Evolutionary conservation across 495 filamentous ascomycete genomes (phyloP).

Genomic region (Neurospora sp.): DNA sequence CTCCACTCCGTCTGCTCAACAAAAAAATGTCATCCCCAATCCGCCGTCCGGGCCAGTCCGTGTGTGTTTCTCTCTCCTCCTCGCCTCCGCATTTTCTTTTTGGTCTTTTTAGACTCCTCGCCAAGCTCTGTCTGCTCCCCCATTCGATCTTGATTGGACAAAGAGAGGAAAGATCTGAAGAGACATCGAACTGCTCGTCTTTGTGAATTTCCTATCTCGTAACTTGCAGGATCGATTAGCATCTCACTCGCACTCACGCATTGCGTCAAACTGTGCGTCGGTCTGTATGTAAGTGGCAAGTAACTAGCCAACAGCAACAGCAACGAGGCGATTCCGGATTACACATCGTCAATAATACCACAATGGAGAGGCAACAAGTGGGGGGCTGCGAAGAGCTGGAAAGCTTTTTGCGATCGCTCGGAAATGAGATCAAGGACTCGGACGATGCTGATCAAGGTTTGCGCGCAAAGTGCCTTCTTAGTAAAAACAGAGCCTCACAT

Average conservation of each 20-base stretch:
- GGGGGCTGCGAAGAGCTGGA: constrained; percentile 6
- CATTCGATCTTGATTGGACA: neutral
- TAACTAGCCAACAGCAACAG: neutral
- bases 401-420: constrained; percentile 2
- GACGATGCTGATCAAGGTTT: constrained; percentile 11
- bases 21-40: neutral
- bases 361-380: neutral
- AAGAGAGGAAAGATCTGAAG: neutral
- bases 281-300: neutral
- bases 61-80: neutral
- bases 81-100: constrained; percentile 7
- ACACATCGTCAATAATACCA: neutral
- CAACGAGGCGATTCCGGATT: neutral
- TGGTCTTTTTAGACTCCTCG: neutral
- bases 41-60: neutral
- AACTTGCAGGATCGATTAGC: neutral
- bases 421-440: constrained; percentile 1
- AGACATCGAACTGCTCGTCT: neutral
- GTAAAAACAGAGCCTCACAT: neutral
- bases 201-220: neutral
- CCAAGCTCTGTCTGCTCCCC: neutral
- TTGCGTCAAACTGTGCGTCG: neutral
- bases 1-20: neutral
- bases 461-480: neutral
- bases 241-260: neutral